Conservation (phyloP, 1,284 basidiomycete genomes). For the Microbotryum saponariae region DNA sequence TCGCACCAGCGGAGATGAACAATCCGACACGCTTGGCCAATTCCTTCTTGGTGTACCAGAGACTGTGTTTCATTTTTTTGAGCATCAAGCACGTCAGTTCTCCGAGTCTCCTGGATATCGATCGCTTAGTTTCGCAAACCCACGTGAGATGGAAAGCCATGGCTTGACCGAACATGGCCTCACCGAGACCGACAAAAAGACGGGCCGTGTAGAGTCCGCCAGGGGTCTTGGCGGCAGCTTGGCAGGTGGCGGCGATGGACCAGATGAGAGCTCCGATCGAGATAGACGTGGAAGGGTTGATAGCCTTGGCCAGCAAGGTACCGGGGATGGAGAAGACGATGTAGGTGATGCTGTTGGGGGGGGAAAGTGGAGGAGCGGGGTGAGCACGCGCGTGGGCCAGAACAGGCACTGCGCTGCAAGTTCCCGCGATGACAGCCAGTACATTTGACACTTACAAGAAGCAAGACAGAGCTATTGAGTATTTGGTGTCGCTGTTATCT, state of each 20-base stretch:
- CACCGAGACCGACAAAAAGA: conserved; percentile 43
- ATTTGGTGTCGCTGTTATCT: conserved; percentile 39
- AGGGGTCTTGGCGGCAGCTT: conserved; percentile 40
- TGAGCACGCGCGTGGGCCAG: too few species aligned
- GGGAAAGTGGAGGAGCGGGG: neutral
- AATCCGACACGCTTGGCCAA: conserved; percentile 44
- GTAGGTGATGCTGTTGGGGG: conserved; percentile 36
- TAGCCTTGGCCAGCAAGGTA: conserved; percentile 37
- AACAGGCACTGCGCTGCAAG: too few species aligned
- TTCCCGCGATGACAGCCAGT: neutral
- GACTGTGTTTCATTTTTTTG: neutral
- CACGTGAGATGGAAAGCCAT: neutral
- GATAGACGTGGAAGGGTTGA: conserved; percentile 42
- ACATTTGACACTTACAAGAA: conserved; percentile 36
- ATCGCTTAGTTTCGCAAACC: too few species aligned
- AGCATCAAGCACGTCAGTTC: too few species aligned
- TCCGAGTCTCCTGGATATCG: too few species aligned
- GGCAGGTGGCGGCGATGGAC: conserved; percentile 43
- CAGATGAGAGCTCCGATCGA: conserved; percentile 43
- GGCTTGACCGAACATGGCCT: conserved; percentile 14
- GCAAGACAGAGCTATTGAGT: conserved; percentile 41
- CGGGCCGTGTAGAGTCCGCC: conserved; percentile 41
- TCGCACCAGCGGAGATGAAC: conserved; percentile 44
- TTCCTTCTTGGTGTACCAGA: conserved; percentile 44
- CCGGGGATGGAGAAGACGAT: conserved; percentile 40